A percentile compares a stretch with the other conserved stretches of the same genome.
phyloP scores from a whole-genome alignment of 2,329 filamentous ascomycete genomes.

The Sclerotinia borealis region DNA sequence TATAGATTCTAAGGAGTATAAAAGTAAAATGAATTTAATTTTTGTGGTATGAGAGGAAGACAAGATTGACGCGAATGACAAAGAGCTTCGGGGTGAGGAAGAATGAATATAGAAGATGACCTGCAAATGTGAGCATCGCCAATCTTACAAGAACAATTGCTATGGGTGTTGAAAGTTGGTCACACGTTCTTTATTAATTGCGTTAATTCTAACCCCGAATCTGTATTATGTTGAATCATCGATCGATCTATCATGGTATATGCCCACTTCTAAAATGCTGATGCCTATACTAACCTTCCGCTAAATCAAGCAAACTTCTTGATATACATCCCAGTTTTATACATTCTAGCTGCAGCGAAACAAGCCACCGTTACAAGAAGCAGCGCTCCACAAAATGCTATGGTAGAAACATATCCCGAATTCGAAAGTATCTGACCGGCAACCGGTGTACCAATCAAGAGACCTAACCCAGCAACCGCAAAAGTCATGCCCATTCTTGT shows the following conservation, averaged over 20 bases:
- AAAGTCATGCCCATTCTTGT: conserved; percentile 17
- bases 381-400: conserved; percentile 1
- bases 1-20: too few species aligned
- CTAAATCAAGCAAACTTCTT: not conserved
- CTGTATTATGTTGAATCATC: not conserved
- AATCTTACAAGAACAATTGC: too few species aligned
- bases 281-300: too few species aligned
- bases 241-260: not conserved
- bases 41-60: too few species aligned
- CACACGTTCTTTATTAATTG: not conserved
- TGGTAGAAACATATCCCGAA: conserved; percentile 4
- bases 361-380: not conserved
- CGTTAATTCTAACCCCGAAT: too few species aligned
- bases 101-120: too few species aligned
- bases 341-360: not conserved
- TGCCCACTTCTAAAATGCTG: not conserved
- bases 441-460: conserved; percentile 16
- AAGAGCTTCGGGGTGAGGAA: too few species aligned
- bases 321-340: conserved; percentile 1
- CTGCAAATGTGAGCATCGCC: too few species aligned
- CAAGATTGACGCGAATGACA: too few species aligned
- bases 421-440: conserved; percentile 4
- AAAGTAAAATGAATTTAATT: too few species aligned
- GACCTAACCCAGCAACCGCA: conserved; percentile 11
- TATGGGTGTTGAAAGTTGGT: not conserved